phyloP scores from a whole-genome alignment of 1,284 basidiomycete species.

The Apiotrichum porosum region DNA sequence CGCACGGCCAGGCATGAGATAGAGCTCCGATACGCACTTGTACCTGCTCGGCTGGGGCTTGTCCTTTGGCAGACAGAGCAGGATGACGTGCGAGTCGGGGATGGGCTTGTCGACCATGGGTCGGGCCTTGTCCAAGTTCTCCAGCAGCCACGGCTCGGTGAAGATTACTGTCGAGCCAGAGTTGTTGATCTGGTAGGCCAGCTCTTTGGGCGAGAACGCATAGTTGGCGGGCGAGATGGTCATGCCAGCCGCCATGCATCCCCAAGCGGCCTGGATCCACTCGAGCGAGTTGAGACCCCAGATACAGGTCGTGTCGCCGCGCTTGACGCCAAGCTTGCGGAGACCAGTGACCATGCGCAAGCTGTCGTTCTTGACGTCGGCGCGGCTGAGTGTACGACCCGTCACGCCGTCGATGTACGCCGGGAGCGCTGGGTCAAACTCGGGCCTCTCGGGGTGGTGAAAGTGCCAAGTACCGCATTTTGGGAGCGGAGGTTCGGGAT shows the following conservation, averaged over 20 bases:
- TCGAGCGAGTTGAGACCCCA: slow-evolving; percentile 56
- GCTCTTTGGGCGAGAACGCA: slow-evolving; percentile 36
- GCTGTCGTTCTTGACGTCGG: slow-evolving; percentile 55
- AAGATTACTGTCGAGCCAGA: slow-evolving; percentile 57
- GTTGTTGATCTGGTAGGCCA: slow-evolving; percentile 50
- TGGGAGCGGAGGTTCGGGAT: slow-evolving; percentile 27
- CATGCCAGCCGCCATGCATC: slow-evolving; percentile 45
- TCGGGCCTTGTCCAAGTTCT: slow-evolving; percentile 29
- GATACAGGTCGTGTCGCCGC: slow-evolving; percentile 36
- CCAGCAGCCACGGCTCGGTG: slow-evolving; percentile 55
- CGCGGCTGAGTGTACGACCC: slow-evolving; percentile 57
- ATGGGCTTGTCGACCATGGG: not conserved
- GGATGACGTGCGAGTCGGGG: not conserved
- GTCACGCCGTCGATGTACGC: slow-evolving; percentile 66
- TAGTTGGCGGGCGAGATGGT: slow-evolving; percentile 38
- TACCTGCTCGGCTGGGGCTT: slow-evolving; percentile 7
- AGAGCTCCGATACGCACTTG: slow-evolving; percentile 12
- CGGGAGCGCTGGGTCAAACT: slow-evolving; percentile 33
- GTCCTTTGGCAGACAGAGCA: slow-evolving; percentile 10
- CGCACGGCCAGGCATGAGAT: slow-evolving; percentile 4
- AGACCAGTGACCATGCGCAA: slow-evolving; percentile 58
- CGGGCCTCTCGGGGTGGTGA: not conserved
- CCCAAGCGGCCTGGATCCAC: slow-evolving; percentile 57
- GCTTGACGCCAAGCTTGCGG: slow-evolving; percentile 25
- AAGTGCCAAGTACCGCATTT: slow-evolving; percentile 11